These are phyloP conservation scores for Backusella luteola DNA, from an alignment of 192 early-diverging fungal genomes.

Conservation along the genomic window DNA sequence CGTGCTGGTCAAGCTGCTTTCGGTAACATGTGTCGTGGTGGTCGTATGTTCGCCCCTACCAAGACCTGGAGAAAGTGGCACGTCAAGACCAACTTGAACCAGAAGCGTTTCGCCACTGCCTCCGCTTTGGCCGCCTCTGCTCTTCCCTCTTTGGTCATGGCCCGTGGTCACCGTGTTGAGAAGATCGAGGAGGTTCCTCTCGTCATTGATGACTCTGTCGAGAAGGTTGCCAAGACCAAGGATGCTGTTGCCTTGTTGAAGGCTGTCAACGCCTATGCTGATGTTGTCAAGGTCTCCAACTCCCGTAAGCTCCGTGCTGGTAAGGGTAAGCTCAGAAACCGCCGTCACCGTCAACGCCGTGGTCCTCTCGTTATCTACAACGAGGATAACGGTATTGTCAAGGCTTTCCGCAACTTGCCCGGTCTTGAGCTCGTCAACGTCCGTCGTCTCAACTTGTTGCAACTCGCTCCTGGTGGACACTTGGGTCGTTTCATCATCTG, in stretches of 20 bases:
- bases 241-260: constrained; percentile 90
- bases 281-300: constrained; percentile 94
- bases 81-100: constrained; percentile 98
- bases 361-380: constrained; percentile 97
- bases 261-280: constrained; percentile 90
- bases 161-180: constrained; percentile 97
- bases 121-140: constrained; percentile 98
- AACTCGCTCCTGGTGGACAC: constrained; percentile 99
- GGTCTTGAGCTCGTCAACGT: constrained; percentile 96
- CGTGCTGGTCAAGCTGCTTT: constrained; percentile 99
- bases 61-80: constrained; percentile 99
- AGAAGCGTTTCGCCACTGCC: constrained; percentile 97
- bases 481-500: constrained; percentile 99
- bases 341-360: constrained; percentile 94
- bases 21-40: constrained; percentile 99
- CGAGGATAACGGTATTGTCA: constrained; percentile 93
- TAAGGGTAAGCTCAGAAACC: constrained; percentile 96
- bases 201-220: constrained; percentile 70
- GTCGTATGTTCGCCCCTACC: constrained; percentile 99
- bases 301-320: constrained; percentile 98
- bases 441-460: constrained; percentile 92
- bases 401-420: constrained; percentile 99
- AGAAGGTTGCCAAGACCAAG: constrained; percentile 92
- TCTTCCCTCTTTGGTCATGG: constrained; percentile 88
- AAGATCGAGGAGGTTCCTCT: constrained; percentile 94